Conservation (phyloP, 768 basidiomycete species). For the Dacryopinax spathularia region DNA sequence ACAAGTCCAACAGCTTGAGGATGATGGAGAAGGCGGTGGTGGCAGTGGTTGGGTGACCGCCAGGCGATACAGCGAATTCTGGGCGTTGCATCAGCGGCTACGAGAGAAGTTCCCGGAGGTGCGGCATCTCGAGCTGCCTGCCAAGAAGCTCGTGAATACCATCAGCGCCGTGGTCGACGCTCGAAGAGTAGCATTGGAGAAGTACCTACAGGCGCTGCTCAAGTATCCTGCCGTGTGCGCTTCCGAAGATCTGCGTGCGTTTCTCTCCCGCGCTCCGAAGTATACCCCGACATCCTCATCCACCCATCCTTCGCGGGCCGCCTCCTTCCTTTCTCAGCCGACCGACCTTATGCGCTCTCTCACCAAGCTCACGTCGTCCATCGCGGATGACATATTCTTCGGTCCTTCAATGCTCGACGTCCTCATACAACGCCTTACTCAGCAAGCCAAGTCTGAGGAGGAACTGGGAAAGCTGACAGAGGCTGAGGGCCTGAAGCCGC, state of each 20-base stretch:
- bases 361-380: not conserved
- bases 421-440: constrained; percentile 77
- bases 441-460: constrained; percentile 40
- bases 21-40: constrained; percentile 47
- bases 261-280: constrained; percentile 53
- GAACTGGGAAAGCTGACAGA: constrained; percentile 10
- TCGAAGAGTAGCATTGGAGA: constrained; percentile 64
- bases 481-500: constrained; percentile 37
- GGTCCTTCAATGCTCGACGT: constrained; percentile 93
- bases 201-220: constrained; percentile 70
- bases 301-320: not conserved
- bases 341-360: not conserved
- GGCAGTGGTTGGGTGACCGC: constrained; percentile 87
- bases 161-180: constrained; percentile 78
- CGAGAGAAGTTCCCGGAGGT: constrained; percentile 58
- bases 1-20: constrained; percentile 77
- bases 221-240: constrained; percentile 63
- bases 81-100: constrained; percentile 72
- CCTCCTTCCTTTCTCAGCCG: not conserved
- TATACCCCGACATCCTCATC: not conserved
- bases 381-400: constrained; percentile 87
- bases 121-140: constrained; percentile 72
- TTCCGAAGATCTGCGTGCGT: constrained; percentile 65
- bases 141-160: constrained; percentile 81
- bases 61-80: constrained; percentile 88